Evolutionary conservation across 225 moss, liverwort and hornwort genomes (phyloP), one percentile per base, ranked within the genome.

Genomic region (Pseudisothecium myosuroides): DNA sequence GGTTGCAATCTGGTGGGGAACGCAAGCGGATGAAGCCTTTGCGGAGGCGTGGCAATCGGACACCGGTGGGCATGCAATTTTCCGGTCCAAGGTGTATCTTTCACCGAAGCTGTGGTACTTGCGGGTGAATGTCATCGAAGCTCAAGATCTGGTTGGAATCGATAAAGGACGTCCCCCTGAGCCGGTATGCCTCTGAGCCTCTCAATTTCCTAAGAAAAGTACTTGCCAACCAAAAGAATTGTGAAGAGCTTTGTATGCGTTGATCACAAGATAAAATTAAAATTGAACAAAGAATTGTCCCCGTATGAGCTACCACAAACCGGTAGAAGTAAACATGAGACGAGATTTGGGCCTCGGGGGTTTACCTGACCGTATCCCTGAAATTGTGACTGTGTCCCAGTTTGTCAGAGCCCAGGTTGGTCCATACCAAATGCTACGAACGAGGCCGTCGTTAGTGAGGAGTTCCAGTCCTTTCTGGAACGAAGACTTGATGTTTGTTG

Each of bases 21-120:
- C 96, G 12, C 98, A 98, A 89, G 98, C 98, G 12, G 98, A 98
- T 49, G 98, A 98, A 86, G 97, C 94, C 5, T 98, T 98, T 62
- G 94, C 97, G 52, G 98, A 98, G 86, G 95, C 98, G 6, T 98
- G 98, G 98, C 98, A 98, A 34, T 98, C 98, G 22, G 98, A 98
- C 84, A 98, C 98, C 6, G 97, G 98, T 65, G 95, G 94, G 19
- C 95, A 95, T 80, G 95, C 97, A 4, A 94, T 96, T 52, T 98
- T 98, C 64, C 93, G 97, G 17, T 96, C 97, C 1, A 98, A 97
- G 90, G 94, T 95, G 26, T 98, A 98, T 76, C 87, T 98, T 71
- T 98, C 98, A 49, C 98, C 98, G 3, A 98, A 97, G 88, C 90
- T 98, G 82, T 97, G 97, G 98, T 98, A 98, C 85, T 84, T 98